phyloP scores from a whole-genome alignment of 2,329 filamentous ascomycete species.

The Xylariaceae sp. region DNA sequence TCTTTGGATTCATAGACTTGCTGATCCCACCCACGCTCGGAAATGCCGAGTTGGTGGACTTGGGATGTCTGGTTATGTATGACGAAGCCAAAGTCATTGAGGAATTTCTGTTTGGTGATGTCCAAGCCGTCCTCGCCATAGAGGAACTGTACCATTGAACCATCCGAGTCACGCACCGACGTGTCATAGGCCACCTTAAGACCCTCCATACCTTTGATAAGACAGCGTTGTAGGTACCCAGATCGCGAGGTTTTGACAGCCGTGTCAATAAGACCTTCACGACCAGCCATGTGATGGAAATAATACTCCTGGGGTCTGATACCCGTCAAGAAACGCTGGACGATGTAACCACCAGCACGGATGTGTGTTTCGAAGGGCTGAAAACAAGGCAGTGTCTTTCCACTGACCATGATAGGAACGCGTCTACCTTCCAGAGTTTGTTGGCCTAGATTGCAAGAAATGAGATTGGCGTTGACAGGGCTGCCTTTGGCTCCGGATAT shows the following conservation, averaged over 20 bases:
- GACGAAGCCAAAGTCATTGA: slow-evolving; percentile 86
- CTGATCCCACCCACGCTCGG: slow-evolving; percentile 39
- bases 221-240: slow-evolving; percentile 91
- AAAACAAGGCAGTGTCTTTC: slow-evolving; percentile 93
- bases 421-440: slow-evolving; percentile 92
- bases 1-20: slow-evolving; percentile 49
- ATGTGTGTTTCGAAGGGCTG: slow-evolving; percentile 85
- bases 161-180: slow-evolving; percentile 90
- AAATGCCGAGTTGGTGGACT: slow-evolving; percentile 69
- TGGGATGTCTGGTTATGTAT: slow-evolving; percentile 81
- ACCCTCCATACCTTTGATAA: slow-evolving; percentile 98
- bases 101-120: slow-evolving; percentile 87
- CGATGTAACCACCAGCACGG: slow-evolving; percentile 87
- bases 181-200: slow-evolving; percentile 89
- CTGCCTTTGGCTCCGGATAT: slow-evolving; percentile 92
- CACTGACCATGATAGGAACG: slow-evolving; percentile 96
- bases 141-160: slow-evolving; percentile 87
- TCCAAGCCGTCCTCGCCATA: slow-evolving; percentile 97
- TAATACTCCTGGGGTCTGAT: slow-evolving; percentile 97
- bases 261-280: slow-evolving; percentile 97
- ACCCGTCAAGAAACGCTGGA: slow-evolving; percentile 94
- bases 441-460: slow-evolving; percentile 95
- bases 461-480: slow-evolving; percentile 90
- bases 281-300: slow-evolving; percentile 98
- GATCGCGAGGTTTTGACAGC: slow-evolving; percentile 97